These are phyloP conservation scores for Quercus agrifolia DNA, from an alignment of 306 rosid species.

Conservation along the genomic window DNA sequence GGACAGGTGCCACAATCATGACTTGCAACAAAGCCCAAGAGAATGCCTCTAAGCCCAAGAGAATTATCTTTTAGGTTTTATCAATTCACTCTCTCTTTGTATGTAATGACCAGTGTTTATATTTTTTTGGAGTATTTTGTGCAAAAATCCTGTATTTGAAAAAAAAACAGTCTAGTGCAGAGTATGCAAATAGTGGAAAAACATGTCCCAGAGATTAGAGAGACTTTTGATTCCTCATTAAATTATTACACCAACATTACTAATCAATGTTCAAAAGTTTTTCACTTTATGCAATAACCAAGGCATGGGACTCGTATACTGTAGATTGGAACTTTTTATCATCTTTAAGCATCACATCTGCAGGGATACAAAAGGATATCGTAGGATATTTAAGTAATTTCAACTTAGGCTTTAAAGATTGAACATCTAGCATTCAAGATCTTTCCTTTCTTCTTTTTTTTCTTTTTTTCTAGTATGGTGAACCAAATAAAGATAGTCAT, in stretches of 20 bases:
- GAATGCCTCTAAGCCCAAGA: neutral
- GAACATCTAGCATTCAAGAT: neutral
- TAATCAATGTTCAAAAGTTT: neutral
- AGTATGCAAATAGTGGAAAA: neutral
- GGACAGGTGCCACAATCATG: conserved; percentile 2
- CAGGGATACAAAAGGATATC: neutral
- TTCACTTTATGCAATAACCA: neutral
- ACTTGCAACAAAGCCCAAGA: neutral
- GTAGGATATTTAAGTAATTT: neutral
- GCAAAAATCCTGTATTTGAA: neutral
- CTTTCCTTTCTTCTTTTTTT: neutral
- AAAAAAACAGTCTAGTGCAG: neutral
- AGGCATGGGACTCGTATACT: neutral
- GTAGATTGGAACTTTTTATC: neutral
- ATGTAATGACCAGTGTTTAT: too few relatives aligned
- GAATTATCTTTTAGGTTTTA: neutral
- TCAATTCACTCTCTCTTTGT: too few relatives aligned
- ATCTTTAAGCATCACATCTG: neutral
- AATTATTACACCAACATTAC: neutral
- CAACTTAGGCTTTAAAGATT: neutral
- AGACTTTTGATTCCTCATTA: neutral
- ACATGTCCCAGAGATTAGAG: neutral
- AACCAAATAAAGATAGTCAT: neutral
- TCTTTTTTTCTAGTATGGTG: neutral
- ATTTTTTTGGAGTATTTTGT: too few relatives aligned